Conservation (phyloP, 2,329 filamentous ascomycete genomes). For the Sarocladium strictum region DNA sequence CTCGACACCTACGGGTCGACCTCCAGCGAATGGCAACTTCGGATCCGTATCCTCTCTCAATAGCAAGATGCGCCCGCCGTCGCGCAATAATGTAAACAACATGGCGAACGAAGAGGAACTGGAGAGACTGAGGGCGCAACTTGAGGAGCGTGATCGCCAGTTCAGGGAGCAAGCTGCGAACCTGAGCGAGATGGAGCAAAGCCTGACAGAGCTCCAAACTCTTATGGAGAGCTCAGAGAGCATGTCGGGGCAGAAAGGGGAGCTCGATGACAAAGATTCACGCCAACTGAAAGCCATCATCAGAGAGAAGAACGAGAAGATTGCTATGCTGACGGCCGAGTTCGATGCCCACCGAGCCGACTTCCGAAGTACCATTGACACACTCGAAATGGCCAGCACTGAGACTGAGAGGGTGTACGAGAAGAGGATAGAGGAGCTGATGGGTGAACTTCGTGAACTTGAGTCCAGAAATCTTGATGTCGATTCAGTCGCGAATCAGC, state of each 20-base stretch:
- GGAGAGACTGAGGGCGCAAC: conserved; percentile 62
- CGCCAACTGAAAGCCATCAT: conserved; percentile 74
- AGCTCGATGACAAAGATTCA: conserved; percentile 64
- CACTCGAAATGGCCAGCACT: conserved; percentile 87
- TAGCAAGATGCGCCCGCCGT: conserved; percentile 46
- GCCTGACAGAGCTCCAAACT: conserved; percentile 67
- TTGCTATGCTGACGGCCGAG: conserved; percentile 84
- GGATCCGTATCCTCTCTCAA: conserved; percentile 51
- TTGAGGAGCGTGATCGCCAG: conserved; percentile 80
- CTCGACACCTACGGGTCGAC: conserved; percentile 43
- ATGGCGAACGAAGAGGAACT: conserved; percentile 61
- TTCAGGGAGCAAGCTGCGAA: conserved; percentile 81
- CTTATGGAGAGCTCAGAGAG: conserved; percentile 58
- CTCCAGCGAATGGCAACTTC: conserved; percentile 43
- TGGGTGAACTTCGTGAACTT: conserved; percentile 76
- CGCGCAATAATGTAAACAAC: conserved; percentile 38
- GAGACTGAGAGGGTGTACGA: conserved; percentile 97
- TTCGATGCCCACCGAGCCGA: conserved; percentile 94
- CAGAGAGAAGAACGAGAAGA: conserved; percentile 95
- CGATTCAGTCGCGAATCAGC: conserved; percentile 79
- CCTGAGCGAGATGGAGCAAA: conserved; percentile 84
- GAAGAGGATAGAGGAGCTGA: conserved; percentile 78
- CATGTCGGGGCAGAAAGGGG: conserved; percentile 34
- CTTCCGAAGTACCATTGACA: conserved; percentile 95
- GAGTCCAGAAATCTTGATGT: conserved; percentile 84